Conservation (phyloP, 2,329 filamentous ascomycete species). For the Rachicladosporium sp. region DNA sequence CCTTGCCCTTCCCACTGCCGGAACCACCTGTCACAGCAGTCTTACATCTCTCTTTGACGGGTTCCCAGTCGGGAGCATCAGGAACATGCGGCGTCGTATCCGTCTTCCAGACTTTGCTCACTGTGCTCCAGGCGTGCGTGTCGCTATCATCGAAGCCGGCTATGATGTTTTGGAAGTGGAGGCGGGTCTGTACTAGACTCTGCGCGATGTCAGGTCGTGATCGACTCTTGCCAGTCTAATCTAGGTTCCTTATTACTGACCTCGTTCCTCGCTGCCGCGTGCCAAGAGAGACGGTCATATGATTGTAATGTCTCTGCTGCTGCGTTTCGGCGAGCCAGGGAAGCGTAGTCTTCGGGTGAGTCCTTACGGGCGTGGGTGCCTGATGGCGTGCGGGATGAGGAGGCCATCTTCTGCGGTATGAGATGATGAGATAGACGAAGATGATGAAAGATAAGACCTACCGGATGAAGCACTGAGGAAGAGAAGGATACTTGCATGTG, state of each 20-base stretch:
- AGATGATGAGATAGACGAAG: too few relatives aligned
- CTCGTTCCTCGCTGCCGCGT: slow-evolving; percentile 16
- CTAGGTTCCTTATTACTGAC: too few relatives aligned
- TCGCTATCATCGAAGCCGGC: slow-evolving; percentile 16
- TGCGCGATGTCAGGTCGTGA: slow-evolving; percentile 4
- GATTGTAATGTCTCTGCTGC: slow-evolving; percentile 19
- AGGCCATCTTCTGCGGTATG: too few relatives aligned
- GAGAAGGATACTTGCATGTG: too few relatives aligned
- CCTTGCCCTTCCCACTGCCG: slow-evolving; percentile 1
- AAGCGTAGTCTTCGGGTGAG: slow-evolving; percentile 16
- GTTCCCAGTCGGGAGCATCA: neutral
- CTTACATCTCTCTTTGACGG: neutral
- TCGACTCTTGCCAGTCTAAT: too few relatives aligned
- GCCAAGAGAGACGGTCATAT: slow-evolving; percentile 22
- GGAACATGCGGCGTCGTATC: slow-evolving; percentile 13
- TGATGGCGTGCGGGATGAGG: too few relatives aligned
- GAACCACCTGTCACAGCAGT: neutral
- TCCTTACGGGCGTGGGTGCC: neutral
- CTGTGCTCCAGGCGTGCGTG: slow-evolving; percentile 5
- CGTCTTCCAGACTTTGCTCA: slow-evolving; percentile 13
- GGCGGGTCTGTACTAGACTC: slow-evolving; percentile 22
- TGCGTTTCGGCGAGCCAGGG: slow-evolving; percentile 11
- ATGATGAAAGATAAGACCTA: too few relatives aligned
- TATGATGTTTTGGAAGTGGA: slow-evolving; percentile 19
- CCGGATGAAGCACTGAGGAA: too few relatives aligned